phyloP scores from a whole-genome alignment of 2,329 filamentous ascomycete species.

The Zymoseptoria brevis region DNA sequence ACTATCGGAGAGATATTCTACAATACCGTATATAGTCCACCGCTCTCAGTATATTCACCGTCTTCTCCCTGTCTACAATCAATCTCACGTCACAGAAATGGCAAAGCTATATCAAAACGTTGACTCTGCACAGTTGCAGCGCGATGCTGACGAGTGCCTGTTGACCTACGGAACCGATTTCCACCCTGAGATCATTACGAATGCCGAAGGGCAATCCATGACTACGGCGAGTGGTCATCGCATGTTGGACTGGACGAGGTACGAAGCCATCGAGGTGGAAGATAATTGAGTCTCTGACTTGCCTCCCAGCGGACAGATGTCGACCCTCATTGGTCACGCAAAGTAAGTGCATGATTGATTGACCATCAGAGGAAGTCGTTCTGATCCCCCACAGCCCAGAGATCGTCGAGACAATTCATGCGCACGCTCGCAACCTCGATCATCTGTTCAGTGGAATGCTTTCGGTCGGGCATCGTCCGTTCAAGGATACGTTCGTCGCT shows the following conservation, averaged over 20 bases:
- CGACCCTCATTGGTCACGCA: conserved; percentile 50
- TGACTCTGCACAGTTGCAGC: conserved; percentile 10
- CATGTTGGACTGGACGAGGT: conserved; percentile 49
- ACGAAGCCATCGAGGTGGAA: background rate
- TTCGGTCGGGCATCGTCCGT: background rate
- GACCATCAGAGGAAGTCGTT: background rate
- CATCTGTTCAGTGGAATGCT: conserved; percentile 55
- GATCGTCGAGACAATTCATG: conserved; percentile 46
- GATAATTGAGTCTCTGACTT: background rate
- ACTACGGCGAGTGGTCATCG: conserved; percentile 21
- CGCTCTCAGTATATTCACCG: background rate
- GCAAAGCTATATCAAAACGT: conserved; percentile 12
- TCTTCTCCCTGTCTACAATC: background rate
- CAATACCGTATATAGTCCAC: background rate
- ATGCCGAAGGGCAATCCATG: conserved; percentile 15
- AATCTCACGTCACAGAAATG: conserved; percentile 2
- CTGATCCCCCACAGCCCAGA: conserved; percentile 39
- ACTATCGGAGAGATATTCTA: background rate
- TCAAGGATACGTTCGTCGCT: background rate
- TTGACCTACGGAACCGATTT: conserved; percentile 16
- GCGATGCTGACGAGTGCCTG: conserved; percentile 12
- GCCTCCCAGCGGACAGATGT: conserved; percentile 46
- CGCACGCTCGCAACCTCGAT: conserved; percentile 46
- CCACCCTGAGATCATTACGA: conserved; percentile 16
- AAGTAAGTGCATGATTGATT: background rate